Evolutionary conservation across 2,329 filamentous ascomycete genomes (phyloP), one percentile per base, ranked within the genome.

Genomic region (Stachybotrys chlorohalonatus): DNA sequence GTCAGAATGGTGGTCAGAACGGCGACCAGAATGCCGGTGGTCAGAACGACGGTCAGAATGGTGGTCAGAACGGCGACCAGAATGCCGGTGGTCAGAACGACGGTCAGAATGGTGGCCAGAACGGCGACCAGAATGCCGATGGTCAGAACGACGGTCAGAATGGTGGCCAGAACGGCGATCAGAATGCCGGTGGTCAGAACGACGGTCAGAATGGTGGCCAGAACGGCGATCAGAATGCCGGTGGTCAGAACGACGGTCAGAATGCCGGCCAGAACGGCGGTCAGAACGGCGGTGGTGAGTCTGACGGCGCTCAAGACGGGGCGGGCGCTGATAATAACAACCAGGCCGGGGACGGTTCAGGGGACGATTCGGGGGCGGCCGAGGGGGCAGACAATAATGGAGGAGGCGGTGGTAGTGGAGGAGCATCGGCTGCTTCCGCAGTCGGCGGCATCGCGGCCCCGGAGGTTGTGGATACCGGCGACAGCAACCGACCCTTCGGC

Each of bases 401-500:
- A 9, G 36, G 36, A 9, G 54, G 56, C 52, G 57, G 59, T 47
- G 61, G 59, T 32, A 58, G 57, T 17, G 66, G 67, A 54, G 67
- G 64, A 50, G 70, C 62, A 53, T 59, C 53, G 53, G 60, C 55
- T 52, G 60, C 60, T 36, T 60, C 55, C 49, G 74, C 75, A 53
- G 68, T 85, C 55, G 80, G 75, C 49, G 81, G 79, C 51, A 70
- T 78, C 52, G 70, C 72, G 11, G 78, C 80, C 4, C 81, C 82
- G 8, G 68, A 70, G 11, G 75, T 84, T 30, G 66, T 64, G 45
- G 61, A 80, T 61, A 74, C 75, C 6, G 76, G 78, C 48, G 69
- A 80, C 62, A 56, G 68, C 24, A 63, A 66, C 54, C 75, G 82
- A 36, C 80, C 81, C 54, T 85, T 85, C 68, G 60, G 66, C 24